Base-by-base conservation (phyloP, 805 yeast genomes). In the Teunomyces funiuensis region DNA sequence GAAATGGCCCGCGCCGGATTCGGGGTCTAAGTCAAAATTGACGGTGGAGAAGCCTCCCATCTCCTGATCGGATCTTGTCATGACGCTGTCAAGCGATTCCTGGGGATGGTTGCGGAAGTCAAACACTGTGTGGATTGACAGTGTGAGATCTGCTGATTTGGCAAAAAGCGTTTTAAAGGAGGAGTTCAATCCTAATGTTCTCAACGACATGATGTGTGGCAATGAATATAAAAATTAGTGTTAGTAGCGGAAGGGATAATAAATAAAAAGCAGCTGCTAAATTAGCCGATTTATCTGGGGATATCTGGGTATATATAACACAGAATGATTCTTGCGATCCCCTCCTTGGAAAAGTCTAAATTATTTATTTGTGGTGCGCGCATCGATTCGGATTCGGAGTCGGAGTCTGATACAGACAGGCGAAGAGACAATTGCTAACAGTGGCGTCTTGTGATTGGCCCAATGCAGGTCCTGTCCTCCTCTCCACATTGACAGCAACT, bases 41-140 rank as follows among this genome's bases (percentile, higher is more conserved):
- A 70, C 91, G 33, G 86, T 79, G 30, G 90, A 82, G 61, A 68
- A 86, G 0, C 96, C 96, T 1, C 91, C 91, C 39, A 87, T 67
- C 39, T 85, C 88, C 51, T 79, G 74, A 61, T 87, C 96, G 30
- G 85, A 74, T 40, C 93, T 70, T 1, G 82, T 74, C 46, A 85
- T 61, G 14, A 85, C 62, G 23, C 73, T 68, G 7, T 67, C 60
- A 30, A 82, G 55, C 9, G 62, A 54, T 26, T 63, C 61, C 8
- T 77, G 76, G 13, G 69, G 59, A 1, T 80, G 65, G 36, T 57
- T 68, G 40, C 66, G 69, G 63, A 87, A 86, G 47, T 83, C 79
- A 38, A 87, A 63, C 10, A 87, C 58, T 2, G 79, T 69, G 38
- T 58, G 64, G 4, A 62, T 54, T 6, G 69, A 42, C 47, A 57